These are phyloP conservation scores for Catharanthus roseus DNA, from an alignment of 257 asterid genomes.

Conservation along the genomic window DNA sequence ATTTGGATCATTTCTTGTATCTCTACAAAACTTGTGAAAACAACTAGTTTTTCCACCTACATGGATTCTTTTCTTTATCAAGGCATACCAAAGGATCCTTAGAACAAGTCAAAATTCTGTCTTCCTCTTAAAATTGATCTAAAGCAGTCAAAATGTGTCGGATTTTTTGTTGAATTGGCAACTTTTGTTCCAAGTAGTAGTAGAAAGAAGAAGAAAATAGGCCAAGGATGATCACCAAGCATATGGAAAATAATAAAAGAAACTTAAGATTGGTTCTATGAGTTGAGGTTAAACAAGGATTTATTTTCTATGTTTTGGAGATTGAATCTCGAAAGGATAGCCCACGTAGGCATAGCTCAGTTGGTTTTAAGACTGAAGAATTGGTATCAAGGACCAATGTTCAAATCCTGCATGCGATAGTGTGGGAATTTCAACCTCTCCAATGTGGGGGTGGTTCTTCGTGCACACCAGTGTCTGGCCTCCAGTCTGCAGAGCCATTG, in stretches of 20 bases:
- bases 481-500: too few species aligned
- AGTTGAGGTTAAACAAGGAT: not conserved
- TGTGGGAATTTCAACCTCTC: too few species aligned
- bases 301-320: not conserved
- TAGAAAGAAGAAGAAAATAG: not conserved
- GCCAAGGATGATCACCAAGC: slow-evolving; percentile 7
- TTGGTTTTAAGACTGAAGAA: too few species aligned
- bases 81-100: slow-evolving; percentile 30
- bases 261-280: not conserved
- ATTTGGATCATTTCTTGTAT: slow-evolving; percentile 29
- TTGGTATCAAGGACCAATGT: too few species aligned
- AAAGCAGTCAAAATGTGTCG: slow-evolving; percentile 13
- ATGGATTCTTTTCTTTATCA: slow-evolving; percentile 36
- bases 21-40: slow-evolving; percentile 34
- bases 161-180: not conserved
- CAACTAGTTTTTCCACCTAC: slow-evolving; percentile 49
- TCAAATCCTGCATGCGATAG: too few species aligned
- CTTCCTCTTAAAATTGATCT: slow-evolving; percentile 8
- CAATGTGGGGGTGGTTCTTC: too few species aligned
- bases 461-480: too few species aligned
- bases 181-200: slow-evolving; percentile 1
- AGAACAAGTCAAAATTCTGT: slow-evolving; percentile 22
- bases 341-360: too few species aligned
- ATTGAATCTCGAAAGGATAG: too few species aligned
- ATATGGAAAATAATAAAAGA: slow-evolving; percentile 4